Evolutionary conservation across 2,329 filamentous ascomycete genomes (phyloP).

Genomic region (Penicillium italicum): DNA sequence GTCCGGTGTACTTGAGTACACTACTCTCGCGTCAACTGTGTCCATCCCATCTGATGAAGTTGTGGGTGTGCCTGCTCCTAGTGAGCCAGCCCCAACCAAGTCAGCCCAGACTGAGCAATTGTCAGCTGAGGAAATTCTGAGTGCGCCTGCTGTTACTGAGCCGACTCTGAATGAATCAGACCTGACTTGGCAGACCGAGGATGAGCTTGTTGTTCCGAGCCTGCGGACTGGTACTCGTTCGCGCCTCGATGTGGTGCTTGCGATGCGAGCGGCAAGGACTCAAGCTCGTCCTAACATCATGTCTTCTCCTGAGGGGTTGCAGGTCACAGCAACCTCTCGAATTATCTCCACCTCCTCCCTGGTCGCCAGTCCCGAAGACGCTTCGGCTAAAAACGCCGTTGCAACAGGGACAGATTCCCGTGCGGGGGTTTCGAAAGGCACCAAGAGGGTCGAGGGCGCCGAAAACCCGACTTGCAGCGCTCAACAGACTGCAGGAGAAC

Average conservation of each 20-base stretch:
- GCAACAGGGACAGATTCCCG: conserved; percentile 4
- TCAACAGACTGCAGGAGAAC: background rate
- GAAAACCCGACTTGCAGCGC: background rate
- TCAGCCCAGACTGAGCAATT: background rate
- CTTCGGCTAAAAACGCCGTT: background rate
- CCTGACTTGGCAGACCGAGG: background rate
- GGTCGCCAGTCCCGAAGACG: background rate
- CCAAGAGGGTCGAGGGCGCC: background rate
- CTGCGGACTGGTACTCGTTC: background rate
- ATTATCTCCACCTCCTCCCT: background rate
- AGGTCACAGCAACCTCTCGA: background rate
- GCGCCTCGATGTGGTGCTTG: background rate
- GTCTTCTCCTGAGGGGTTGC: background rate
- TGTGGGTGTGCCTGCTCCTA: background rate
- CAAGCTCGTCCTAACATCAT: background rate
- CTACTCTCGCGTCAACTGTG: background rate
- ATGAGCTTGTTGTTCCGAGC: background rate
- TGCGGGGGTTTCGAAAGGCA: conserved; percentile 6
- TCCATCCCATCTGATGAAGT: background rate
- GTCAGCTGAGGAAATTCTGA: background rate
- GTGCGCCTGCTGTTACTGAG: background rate
- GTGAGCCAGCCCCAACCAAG: background rate
- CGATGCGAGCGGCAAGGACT: background rate
- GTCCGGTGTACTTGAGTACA: background rate
- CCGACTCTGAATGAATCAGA: background rate